A percentile compares a stretch with the other conserved stretches of the same genome.
These are phyloP conservation scores for Solanum pinnatisectum DNA, from an alignment of 257 asterid genomes.

Conservation along the genomic window DNA sequence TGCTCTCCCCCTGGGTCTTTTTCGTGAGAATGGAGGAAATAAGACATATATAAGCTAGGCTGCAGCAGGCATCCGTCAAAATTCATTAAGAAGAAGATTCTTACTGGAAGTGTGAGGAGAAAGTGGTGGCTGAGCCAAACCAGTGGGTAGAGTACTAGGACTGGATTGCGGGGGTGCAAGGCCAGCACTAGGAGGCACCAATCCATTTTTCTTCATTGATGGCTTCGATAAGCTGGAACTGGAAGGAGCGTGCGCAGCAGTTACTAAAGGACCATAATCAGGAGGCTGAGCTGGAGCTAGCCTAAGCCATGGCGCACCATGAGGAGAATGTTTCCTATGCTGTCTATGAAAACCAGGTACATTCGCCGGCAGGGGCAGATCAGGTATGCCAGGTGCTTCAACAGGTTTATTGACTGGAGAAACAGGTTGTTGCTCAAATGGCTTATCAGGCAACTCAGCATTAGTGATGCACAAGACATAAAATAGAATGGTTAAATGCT, in stretches of 20 bases:
- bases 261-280: slow-evolving; percentile 45
- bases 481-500: slow-evolving; percentile 37
- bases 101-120: slow-evolving; percentile 73
- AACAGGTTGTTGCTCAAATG: slow-evolving; percentile 22
- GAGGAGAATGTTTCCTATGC: slow-evolving; percentile 19
- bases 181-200: slow-evolving; percentile 28
- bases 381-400: slow-evolving; percentile 21
- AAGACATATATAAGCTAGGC: not conserved
- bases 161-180: slow-evolving; percentile 49
- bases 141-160: slow-evolving; percentile 51
- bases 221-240: slow-evolving; percentile 40
- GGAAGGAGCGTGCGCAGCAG: slow-evolving; percentile 45
- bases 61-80: not conserved
- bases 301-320: slow-evolving; percentile 30
- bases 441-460: slow-evolving; percentile 26
- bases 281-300: slow-evolving; percentile 33
- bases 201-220: slow-evolving; percentile 41
- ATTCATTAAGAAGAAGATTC: slow-evolving; percentile 1
- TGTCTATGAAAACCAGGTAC: slow-evolving; percentile 25
- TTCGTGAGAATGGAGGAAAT: not conserved
- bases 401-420: slow-evolving; percentile 24
- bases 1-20: not conserved
- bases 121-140: slow-evolving; percentile 80
- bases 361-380: slow-evolving; percentile 30
- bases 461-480: slow-evolving; percentile 22